Base-by-base conservation (phyloP, 805 yeast genomes). In the Teunomyces aglyptinius region DNA sequence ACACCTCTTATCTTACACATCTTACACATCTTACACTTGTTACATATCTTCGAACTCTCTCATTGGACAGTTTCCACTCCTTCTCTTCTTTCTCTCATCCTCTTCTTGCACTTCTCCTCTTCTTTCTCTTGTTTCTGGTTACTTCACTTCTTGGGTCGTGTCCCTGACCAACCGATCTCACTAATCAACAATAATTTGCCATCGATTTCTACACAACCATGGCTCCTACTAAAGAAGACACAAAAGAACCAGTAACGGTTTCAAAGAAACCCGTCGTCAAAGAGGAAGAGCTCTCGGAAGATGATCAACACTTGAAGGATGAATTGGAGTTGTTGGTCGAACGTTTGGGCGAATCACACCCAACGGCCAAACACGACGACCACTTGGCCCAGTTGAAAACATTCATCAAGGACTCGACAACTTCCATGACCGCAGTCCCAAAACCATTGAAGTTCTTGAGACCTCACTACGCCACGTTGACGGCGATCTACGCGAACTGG, bases 371-470 rank as follows among this genome's bases (percentile, higher is more conserved):
- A 16, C 86, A 88, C 61, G 68, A 68, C 29, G 70, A 81, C 10
- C 78, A 89, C n/a, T 75, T 94, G 56, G 75, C 76, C 35, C 75
- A 83, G 44, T 77, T 94, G 65, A 90, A 89, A 61, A 79, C 76
- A 41, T 81, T 81, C 57, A 91, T 94, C 58, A 82, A 89, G 54
- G 95, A 94, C 46, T 87, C 97, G 10, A 94, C 99, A 2, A 88
- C 97, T 32, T 91, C 97, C 6, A 94, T 94, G 97, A 94, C 99
- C 1, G 99, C 99, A 2, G 99, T 94, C 43, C 99, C 99, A 32
- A 94, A 94, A 68, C 99, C 99, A 4, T 80, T 94, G 70, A 95
- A 94, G 73, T 94, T 94, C 64, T 77, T 94, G 53, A 82, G 96
- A 60, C 96, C 97, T 6, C 88, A 83, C 60, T 94, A 85, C 63